Evolutionary conservation across 2,329 filamentous ascomycete genomes (phyloP), one percentile per base, ranked within the genome.

Genomic region (Fusarium gaditjirri): DNA sequence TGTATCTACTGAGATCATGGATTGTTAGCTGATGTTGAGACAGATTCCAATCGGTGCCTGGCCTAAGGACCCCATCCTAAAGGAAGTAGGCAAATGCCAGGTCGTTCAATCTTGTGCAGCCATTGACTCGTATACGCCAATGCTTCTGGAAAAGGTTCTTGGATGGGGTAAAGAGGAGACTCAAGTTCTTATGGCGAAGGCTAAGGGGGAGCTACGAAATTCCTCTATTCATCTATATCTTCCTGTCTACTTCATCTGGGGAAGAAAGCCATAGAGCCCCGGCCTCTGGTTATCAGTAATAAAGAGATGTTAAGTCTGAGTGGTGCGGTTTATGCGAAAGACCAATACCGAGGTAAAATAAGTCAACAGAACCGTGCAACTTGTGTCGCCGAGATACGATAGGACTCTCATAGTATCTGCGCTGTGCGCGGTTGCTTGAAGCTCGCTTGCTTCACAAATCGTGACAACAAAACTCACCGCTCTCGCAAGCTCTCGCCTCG

Each of bases 161-260:
- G 73, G 72, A 42, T 75, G 72, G 73, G 42, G 49, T 4, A 61
- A 61, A 8, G 58, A 73, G 13, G 73, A 75, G 35, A 63, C 69
- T 5, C 67, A 75, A 21, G 61, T 75, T 6, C 52, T 73, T n/a
- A 71, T 75, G 57, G 70, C 61, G 9, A 71, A 73, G 43, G 58
- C 69, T 9, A 70, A 66, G 42, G 75, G 71, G 23, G 73, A 75
- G 36, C 73, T 75, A 16, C 68, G 65, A 25, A 71, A 75, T 29
- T 56, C 71, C 21, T 52, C 73, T 13, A 61, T 72, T 38, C 73
- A 75, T 31, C 21, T 72, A 4, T 75, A 65, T 23, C 53, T 62
- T 23, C 70, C 70, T 2, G 66, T 71, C 7, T 69, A 73, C 31
- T 60, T 67, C 29, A 54, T 75, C 19, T 59, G 65, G 62, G 72